A percentile compares a stretch with the other conserved stretches of the same genome.
Evolutionary conservation across 176 grass and related monocot species (phyloP).

Genomic region (Oryza meyeriana): DNA sequence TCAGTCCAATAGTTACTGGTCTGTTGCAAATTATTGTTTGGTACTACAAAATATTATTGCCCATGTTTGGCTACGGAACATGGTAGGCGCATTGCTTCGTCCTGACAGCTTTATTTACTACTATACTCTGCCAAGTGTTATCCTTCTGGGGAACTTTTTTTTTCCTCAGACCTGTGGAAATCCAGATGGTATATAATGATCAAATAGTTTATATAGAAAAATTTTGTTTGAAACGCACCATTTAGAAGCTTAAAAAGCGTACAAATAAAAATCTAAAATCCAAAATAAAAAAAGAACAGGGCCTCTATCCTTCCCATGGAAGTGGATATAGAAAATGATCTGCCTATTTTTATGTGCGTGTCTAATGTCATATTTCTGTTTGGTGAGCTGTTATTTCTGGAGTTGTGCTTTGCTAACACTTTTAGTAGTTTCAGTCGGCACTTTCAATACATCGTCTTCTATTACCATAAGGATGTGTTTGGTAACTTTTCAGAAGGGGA

Average conservation of each 20-base stretch:
- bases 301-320: not conserved
- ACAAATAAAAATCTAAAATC: no score
- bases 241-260: no score
- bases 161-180: no score
- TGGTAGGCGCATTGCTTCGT: conserved; percentile 53
- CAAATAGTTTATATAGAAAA: no score
- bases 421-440: conserved; percentile 24
- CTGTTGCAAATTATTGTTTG: conserved; percentile 77
- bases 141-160: conserved; percentile 29
- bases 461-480: no score
- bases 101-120: conserved; percentile 18
- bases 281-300: no score
- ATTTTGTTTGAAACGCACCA: no score
- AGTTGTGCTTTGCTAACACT: not conserved
- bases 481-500: no score
- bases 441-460: no score
- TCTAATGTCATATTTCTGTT: not conserved
- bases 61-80: conserved; percentile 86
- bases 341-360: not conserved
- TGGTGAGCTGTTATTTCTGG: not conserved
- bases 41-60: conserved; percentile 98
- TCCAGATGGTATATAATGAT: no score
- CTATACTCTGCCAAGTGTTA: not conserved
- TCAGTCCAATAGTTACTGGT: conserved; percentile 19
- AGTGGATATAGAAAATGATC: conserved; percentile 20